These are phyloP conservation scores for Penicillium crystallinum DNA, from an alignment of 495 filamentous ascomycete genomes.

Conservation along the genomic window DNA sequence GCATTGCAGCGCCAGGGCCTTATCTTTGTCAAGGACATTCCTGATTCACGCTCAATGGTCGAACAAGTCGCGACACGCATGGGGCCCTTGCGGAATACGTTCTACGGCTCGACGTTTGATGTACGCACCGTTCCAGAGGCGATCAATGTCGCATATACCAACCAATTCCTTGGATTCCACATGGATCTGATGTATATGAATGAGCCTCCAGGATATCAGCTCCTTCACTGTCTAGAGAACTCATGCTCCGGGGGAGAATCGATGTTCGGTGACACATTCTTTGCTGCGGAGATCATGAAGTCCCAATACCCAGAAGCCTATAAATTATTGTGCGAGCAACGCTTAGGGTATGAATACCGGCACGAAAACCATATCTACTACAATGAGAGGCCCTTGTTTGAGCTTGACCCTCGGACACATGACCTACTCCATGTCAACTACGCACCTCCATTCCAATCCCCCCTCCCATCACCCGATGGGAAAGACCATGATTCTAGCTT, in stretches of 20 bases:
- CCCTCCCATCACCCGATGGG: slow-evolving; percentile 24
- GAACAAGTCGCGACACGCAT: slow-evolving; percentile 63
- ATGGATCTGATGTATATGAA: slow-evolving; percentile 90
- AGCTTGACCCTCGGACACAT: slow-evolving; percentile 19
- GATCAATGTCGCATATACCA: slow-evolving; percentile 90
- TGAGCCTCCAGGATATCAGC: slow-evolving; percentile 71
- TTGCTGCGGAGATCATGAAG: slow-evolving; percentile 50
- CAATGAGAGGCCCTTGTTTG: slow-evolving; percentile 49
- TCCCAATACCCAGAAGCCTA: slow-evolving; percentile 15
- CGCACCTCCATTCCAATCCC: slow-evolving; percentile 64
- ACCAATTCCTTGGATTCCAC: slow-evolving; percentile 71
- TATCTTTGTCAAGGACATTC: slow-evolving; percentile 67
- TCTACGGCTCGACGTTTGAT: slow-evolving; percentile 89
- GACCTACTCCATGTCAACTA: slow-evolving; percentile 53
- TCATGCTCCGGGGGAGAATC: slow-evolving; percentile 72
- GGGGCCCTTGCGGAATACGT: slow-evolving; percentile 70
- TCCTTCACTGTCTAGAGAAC: slow-evolving; percentile 81
- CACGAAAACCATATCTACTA: slow-evolving; percentile 59
- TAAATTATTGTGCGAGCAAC: slow-evolving; percentile 35
- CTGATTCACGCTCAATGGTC: slow-evolving; percentile 57
- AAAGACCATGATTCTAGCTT: not conserved
- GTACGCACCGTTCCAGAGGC: slow-evolving; percentile 69
- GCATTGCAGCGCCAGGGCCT: slow-evolving; percentile 58
- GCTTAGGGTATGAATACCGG: slow-evolving; percentile 62
- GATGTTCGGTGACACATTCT: slow-evolving; percentile 68